Base-by-base conservation (phyloP, 2,329 filamentous ascomycete species). In the Corynespora cassiicola region DNA sequence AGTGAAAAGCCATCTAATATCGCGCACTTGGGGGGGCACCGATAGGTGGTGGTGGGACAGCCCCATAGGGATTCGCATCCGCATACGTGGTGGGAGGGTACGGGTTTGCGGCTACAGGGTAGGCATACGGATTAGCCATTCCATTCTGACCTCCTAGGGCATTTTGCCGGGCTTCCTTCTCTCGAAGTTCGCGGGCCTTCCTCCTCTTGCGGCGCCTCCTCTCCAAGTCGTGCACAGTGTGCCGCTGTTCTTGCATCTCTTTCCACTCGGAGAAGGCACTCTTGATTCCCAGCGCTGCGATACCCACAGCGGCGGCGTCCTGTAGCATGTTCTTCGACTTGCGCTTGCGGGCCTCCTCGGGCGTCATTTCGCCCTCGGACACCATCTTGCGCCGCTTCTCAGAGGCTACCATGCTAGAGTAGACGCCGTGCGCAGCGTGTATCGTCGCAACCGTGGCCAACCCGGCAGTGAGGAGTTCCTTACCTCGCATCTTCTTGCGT, bases 401-500 rank as follows among this genome's bases (percentile, higher is more conserved):
- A 39, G 82, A 78, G 44, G 82, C 82, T 52, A 84, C 80, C 71
- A 85, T 77, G 55, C 78, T 80, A 47, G 77, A 74, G 66, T 85
- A 83, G 37, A 87, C 74, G 45, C 76, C 78, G 61, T 87, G 82
- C 10, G 81, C 84, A 16, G 84, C 84, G 67, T 87, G 83, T 47
- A 87, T 85, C 18, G 84, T 86, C 23, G 84, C 84, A 42, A 87
- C 78, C 40, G 81, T 83, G 36, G 84, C 84, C 42, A 87, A 71
- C 47, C 84, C 82, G 37, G 82, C 79, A 50, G 82, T 85, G 48
- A 86, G 62, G 57, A 85, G 66, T 73, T 85, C 80, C 68, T 85
- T 85, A 65, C 81, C 79, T 72, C 76, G 76, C 72, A 85, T 76
- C 61, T 85, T 84, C 68, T 83, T 86, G 36, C 76, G 73, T 57